Percentiles rank a stretch among this genome's conserved stretches.
phyloP scores from a whole-genome alignment of 2,329 filamentous ascomycete species.

The Plenodomus tracheiphilus region DNA sequence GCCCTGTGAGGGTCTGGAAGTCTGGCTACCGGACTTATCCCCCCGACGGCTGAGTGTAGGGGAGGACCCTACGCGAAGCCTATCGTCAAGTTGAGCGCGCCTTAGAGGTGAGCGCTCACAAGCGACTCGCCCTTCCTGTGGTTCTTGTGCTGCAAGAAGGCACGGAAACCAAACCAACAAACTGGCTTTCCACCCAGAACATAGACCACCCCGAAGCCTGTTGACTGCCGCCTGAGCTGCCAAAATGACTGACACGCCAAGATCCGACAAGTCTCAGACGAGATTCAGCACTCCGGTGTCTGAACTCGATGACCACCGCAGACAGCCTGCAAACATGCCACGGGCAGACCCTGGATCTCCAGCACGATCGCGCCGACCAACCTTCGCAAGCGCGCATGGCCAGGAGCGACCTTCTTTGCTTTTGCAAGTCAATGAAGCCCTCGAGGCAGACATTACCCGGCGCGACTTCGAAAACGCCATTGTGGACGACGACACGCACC shows the following conservation, averaged over 20 bases:
- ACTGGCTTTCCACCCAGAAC: constrained; percentile 10
- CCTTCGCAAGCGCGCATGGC: constrained; percentile 68
- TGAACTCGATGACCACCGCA: constrained; percentile 85
- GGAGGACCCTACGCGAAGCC: constrained; percentile 52
- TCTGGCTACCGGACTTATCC: constrained; percentile 27
- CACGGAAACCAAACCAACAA: constrained; percentile 6
- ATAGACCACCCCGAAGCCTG: constrained; percentile 13
- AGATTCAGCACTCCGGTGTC: constrained; percentile 75
- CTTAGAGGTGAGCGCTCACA: constrained; percentile 58
- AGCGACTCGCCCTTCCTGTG: constrained; percentile 52
- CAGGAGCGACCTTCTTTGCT: constrained; percentile 50
- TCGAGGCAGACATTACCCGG: constrained; percentile 52
- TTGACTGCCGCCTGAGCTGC: constrained; percentile 29
- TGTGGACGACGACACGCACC: constrained; percentile 67
- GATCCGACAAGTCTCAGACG: constrained; percentile 68
- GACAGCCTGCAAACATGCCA: constrained; percentile 64
- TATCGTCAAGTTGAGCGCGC: constrained; percentile 55
- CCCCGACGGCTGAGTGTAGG: constrained; percentile 49
- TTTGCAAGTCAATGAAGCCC: constrained; percentile 49
- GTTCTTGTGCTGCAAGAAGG: constrained; percentile 38
- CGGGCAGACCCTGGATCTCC: constrained; percentile 59
- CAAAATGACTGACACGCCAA: constrained; percentile 58
- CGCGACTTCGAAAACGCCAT: constrained; percentile 89
- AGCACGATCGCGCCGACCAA: constrained; percentile 64
- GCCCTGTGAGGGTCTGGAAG: constrained; percentile 28